phyloP scores from a whole-genome alignment of 2,329 filamentous ascomycete genomes.

The Alternaria brassicae region DNA sequence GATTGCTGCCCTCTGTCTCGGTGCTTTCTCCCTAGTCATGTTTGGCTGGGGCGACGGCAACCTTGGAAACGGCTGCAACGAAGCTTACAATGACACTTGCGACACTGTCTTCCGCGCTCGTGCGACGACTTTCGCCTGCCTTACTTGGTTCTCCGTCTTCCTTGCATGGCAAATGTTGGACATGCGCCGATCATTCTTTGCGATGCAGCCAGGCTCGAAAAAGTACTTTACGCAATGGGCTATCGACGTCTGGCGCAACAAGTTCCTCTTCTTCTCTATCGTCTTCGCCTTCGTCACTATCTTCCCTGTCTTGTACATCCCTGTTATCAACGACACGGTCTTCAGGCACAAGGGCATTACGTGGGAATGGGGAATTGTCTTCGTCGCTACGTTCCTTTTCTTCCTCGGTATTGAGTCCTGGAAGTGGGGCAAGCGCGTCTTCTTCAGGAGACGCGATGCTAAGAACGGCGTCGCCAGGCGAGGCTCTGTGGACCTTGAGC shows the following conservation, averaged over 20 bases:
- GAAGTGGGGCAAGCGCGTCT: conserved; percentile 69
- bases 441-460: conserved; percentile 37
- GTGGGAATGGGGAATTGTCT: conserved; percentile 74
- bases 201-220: conserved; percentile 70
- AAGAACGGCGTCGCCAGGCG: conserved; percentile 30
- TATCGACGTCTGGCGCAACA: conserved; percentile 72
- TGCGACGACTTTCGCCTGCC: conserved; percentile 74
- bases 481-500: conserved; percentile 42
- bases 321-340: conserved; percentile 68
- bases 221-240: conserved; percentile 67
- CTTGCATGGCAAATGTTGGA: conserved; percentile 77
- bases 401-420: conserved; percentile 69
- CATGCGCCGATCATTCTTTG: conserved; percentile 75
- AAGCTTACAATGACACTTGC: conserved; percentile 35
- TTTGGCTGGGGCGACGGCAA: conserved; percentile 44
- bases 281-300: conserved; percentile 43
- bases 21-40: conserved; percentile 45
- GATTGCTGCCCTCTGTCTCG: conserved; percentile 44
- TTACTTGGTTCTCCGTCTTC: conserved; percentile 79
- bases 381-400: conserved; percentile 68
- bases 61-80: conserved; percentile 44
- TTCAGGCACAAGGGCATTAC: conserved; percentile 71
- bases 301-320: conserved; percentile 64
- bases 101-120: conserved; percentile 60
- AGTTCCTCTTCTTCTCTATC: conserved; percentile 64